These are phyloP conservation scores for Myrica gale DNA, from an alignment of 306 rosid species.

Conservation along the genomic window DNA sequence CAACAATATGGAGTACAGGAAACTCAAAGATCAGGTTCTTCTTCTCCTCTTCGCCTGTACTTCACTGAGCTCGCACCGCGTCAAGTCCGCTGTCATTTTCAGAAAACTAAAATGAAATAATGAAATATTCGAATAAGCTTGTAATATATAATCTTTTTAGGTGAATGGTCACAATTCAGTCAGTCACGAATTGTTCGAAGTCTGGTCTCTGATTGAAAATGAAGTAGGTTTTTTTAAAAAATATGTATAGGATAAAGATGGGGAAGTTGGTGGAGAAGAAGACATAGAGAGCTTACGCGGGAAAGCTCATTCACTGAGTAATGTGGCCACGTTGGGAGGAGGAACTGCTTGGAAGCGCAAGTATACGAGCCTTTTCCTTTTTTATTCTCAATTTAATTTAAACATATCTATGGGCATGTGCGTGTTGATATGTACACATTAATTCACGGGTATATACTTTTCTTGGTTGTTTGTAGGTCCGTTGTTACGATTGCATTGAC, in stretches of 20 bases:
- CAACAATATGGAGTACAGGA: constrained; percentile 68
- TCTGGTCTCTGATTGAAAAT: not conserved
- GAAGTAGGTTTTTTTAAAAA: not conserved
- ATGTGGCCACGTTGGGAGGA: constrained; percentile 29
- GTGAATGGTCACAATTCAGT: not conserved
- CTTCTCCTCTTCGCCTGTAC: not conserved
- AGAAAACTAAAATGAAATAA: too few species aligned
- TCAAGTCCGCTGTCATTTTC: not conserved
- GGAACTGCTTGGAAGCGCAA: constrained; percentile 55
- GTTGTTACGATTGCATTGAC: constrained; percentile 75
- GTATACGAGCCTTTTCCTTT: constrained; percentile 26
- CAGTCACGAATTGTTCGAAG: not conserved
- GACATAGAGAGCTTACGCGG: constrained; percentile 41
- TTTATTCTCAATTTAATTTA: not conserved
- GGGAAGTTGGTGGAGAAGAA: constrained; percentile 11
- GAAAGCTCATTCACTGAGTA: not conserved
- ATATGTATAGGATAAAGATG: constrained; percentile 37
- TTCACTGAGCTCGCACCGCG: not conserved
- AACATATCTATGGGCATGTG: too few species aligned
- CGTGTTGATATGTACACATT: too few species aligned
- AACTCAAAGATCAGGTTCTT: constrained; percentile 72
- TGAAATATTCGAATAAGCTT: not conserved
- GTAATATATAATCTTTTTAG: not conserved
- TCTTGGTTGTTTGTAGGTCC: constrained; percentile 51
- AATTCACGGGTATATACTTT: not conserved